phyloP scores from a whole-genome alignment of 805 yeast genomes.

The Zygosaccharomyces gambellarensis region DNA sequence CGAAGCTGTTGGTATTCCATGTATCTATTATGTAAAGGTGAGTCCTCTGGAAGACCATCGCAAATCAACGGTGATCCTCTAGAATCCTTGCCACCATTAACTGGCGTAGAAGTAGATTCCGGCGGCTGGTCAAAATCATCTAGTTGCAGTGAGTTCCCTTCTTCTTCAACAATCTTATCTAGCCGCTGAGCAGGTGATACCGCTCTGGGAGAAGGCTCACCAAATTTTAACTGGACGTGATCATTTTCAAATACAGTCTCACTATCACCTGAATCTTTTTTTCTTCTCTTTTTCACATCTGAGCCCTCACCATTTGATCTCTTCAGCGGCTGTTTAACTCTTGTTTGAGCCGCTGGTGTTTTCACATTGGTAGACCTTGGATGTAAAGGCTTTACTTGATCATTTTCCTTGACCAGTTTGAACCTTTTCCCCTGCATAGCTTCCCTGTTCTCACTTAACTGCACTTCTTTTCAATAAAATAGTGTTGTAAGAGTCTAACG shows the following conservation, averaged over 20 bases:
- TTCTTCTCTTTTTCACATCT: slow-evolving; percentile 6
- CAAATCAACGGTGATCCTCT: not conserved
- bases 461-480: not conserved
- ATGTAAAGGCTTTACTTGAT: slow-evolving; percentile 14
- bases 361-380: slow-evolving; percentile 17
- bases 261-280: not conserved
- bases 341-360: not conserved
- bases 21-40: slow-evolving; percentile 7
- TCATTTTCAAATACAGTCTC: slow-evolving; percentile 13
- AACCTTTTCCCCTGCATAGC: slow-evolving; percentile 14
- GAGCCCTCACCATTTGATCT: not conserved
- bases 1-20: not conserved
- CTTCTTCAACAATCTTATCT: slow-evolving; percentile 8
- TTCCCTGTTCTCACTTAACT: not conserved
- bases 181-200: slow-evolving; percentile 13
- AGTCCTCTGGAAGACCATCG: not conserved
- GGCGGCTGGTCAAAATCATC: slow-evolving; percentile 32
- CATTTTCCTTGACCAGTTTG: slow-evolving; percentile 8
- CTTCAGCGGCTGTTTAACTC: not conserved
- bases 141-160: slow-evolving; percentile 21
- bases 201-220: not conserved
- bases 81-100: not conserved
- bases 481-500: not conserved
- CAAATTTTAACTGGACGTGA: slow-evolving; percentile 10
- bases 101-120: slow-evolving; percentile 32